Conservation (phyloP, 345 rosid genomes). For the Eucalyptus melliodora region DNA sequence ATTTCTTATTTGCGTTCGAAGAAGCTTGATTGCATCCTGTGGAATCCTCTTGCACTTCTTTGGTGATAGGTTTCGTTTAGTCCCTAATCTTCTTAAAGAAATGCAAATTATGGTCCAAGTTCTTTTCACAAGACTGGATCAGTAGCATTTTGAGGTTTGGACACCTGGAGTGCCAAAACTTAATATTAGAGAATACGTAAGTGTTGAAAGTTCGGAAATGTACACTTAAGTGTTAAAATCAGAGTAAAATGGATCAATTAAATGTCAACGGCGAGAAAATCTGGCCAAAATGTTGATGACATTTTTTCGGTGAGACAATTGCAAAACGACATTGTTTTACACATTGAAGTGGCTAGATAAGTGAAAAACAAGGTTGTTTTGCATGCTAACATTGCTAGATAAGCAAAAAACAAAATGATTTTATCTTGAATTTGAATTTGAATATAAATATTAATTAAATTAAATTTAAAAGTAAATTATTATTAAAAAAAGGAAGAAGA, state of each 20-base stretch:
- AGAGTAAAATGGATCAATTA: too few species aligned
- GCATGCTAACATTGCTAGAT: rapidly evolving
- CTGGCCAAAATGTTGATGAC: too few species aligned
- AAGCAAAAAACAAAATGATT: too few species aligned
- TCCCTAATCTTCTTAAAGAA: not conserved
- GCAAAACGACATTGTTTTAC: too few species aligned
- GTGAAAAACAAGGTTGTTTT: rapidly evolving
- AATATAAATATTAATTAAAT: too few species aligned
- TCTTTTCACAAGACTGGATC: not conserved
- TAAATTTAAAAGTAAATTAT: too few species aligned
- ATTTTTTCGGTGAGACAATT: too few species aligned
- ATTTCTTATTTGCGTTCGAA: too few species aligned
- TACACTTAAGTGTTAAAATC: rapidly evolving
- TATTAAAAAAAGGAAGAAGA: too few species aligned
- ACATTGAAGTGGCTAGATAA: too few species aligned
- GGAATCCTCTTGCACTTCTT: not conserved
- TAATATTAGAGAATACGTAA: rapidly evolving
- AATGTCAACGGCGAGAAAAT: too few species aligned
- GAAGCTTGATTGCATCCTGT: not conserved
- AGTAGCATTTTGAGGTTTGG: not conserved
- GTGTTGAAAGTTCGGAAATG: rapidly evolving
- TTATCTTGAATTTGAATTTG: too few species aligned
- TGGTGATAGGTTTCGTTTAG: not conserved
- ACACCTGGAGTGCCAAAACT: rapidly evolving
- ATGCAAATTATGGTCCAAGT: not conserved